These are phyloP conservation scores for Aquilaria yunnanensis DNA, from an alignment of 345 rosid species.

Conservation along the genomic window DNA sequence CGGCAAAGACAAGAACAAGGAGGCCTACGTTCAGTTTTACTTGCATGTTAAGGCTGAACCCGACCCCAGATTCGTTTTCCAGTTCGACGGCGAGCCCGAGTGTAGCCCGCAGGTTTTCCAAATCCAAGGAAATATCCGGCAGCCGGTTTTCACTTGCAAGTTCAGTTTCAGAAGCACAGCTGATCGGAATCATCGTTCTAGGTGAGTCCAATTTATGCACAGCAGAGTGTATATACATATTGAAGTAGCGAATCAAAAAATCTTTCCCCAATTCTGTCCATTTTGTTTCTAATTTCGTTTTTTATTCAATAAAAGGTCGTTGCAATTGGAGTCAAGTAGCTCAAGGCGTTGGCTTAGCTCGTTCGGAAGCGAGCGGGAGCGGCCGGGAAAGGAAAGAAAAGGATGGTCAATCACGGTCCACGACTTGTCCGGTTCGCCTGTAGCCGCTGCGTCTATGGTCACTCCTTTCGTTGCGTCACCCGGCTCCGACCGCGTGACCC, in stretches of 20 bases:
- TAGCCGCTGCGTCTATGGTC: conserved; percentile 74
- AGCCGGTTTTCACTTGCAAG: conserved; percentile 94
- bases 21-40: conserved; percentile 55
- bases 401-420: conserved; percentile 96
- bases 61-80: conserved; percentile 91
- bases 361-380: conserved; percentile 83
- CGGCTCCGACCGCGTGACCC: conserved; percentile 81
- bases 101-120: conserved; percentile 95
- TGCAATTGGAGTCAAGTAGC: conserved; percentile 43
- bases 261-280: background rate
- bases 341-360: conserved; percentile 66
- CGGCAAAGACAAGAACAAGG: conserved; percentile 53
- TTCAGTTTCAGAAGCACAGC: conserved; percentile 72
- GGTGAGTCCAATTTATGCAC: conserved; percentile 32
- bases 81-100: conserved; percentile 95
- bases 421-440: conserved; percentile 87
- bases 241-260: no score
- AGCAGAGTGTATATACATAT: no score
- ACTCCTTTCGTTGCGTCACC: conserved; percentile 89
- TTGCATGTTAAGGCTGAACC: conserved; percentile 80
- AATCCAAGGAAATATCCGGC: conserved; percentile 74
- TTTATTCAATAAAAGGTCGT: conserved; percentile 32
- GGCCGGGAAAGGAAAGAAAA: conserved; percentile 65
- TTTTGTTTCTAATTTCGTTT: background rate
- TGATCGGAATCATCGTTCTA: conserved; percentile 62